Base-by-base conservation (phyloP, 1,284 basidiomycete species). In the Apiotrichum akiyoshidainum region DNA sequence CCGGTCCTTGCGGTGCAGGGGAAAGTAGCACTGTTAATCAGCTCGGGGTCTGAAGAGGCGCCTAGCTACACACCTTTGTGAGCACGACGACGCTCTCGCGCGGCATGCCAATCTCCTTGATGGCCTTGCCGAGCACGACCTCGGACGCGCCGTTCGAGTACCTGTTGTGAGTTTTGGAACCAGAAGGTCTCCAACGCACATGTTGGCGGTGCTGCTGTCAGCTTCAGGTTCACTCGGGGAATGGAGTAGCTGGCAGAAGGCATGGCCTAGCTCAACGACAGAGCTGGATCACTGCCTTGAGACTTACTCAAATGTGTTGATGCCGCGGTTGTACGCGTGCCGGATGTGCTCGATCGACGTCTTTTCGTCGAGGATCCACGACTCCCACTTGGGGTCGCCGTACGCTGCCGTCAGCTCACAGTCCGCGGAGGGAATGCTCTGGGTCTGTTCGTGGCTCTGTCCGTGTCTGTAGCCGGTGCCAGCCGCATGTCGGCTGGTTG, bases 1-100 rank as follows among this genome's bases (percentile, higher is more conserved):
- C 22, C 39, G 41, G 5, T 39, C 42, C 12, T 39, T 47, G 26
- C 14, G 40, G 49, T 53, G 54, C 45, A 67, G 59, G 17, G 68
- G 63, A 55, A 64, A 59, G 60, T 55, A 64, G 53, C 58, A 55
- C 64, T 65, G 57, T 13, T 22, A 7, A 50, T 58, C n/a, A 55
- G 57, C 37, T 37, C 37, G 5, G 37, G n/a, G n/a, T n/a, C n/a
- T n/a, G n/a, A n/a, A n/a, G n/a, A n/a, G n/a, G n/a, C n/a, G n/a
- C n/a, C n/a, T n/a, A n/a, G n/a, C n/a, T 17, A 39, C 57, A 2
- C 40, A 85, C 85, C 79, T 91, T 90, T 37, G 88, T 89, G 78
- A 90, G 81, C n/a, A 90, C 82, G 14, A 91, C 88, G 22, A 90
- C 83, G 64, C 87, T 85, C 22, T 87, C 85, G 7, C 90, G 84